These are phyloP conservation scores for Phyllosticta citrichinensis DNA, from an alignment of 2,329 filamentous ascomycete species.

Conservation along the genomic window DNA sequence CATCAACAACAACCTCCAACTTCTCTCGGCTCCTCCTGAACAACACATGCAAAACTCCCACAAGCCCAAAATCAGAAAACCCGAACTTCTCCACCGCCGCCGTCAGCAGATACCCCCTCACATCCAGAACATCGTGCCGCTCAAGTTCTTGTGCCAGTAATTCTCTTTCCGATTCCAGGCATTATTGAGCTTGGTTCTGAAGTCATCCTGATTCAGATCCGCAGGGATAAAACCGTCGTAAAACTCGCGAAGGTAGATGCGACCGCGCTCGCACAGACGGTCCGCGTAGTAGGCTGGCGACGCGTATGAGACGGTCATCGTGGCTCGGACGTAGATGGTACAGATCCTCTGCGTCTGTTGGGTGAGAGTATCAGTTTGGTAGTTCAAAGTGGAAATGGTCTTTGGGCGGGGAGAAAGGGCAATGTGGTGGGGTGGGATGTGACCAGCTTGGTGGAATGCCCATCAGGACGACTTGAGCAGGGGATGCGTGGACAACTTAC, in stretches of 20 bases:
- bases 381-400: background rate
- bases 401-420: background rate
- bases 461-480: too few species aligned
- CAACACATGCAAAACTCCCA: too few species aligned
- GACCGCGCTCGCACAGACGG: conserved; percentile 28
- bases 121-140: conserved; percentile 21
- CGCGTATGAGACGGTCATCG: conserved; percentile 24
- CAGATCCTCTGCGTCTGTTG: conserved; percentile 23
- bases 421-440: background rate
- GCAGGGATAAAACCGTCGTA: background rate
- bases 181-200: background rate
- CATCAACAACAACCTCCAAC: too few species aligned
- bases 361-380: background rate
- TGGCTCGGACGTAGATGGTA: conserved; percentile 24
- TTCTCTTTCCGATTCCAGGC: conserved; percentile 1
- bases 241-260: conserved; percentile 18
- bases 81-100: too few species aligned
- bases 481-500: too few species aligned
- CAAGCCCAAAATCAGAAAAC: too few species aligned
- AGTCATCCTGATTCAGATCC: background rate
- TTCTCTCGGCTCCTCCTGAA: too few species aligned
- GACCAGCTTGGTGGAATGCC: too few species aligned
- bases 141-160: conserved; percentile 18
- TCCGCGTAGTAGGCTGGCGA: conserved; percentile 32
- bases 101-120: background rate